Evolutionary conservation across 208 protist species (phyloP).

Genomic region (Crithidia mellificae): DNA sequence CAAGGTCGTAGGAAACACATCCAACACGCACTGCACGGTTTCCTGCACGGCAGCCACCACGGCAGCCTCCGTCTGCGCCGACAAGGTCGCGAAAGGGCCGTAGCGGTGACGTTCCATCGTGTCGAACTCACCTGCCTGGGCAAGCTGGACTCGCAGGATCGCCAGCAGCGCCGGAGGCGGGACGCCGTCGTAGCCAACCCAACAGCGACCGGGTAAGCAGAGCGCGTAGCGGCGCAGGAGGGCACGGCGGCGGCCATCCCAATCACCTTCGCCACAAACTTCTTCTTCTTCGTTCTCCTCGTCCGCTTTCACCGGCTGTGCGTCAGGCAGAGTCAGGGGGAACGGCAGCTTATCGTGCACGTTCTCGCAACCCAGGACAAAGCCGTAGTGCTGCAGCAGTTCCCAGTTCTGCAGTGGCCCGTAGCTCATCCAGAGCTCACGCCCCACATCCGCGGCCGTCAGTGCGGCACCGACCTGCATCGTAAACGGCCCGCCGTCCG

Average conservation of each 20-base stretch:
- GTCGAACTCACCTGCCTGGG: constrained; percentile 68
- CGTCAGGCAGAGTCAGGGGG: constrained; percentile 48
- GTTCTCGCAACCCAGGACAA: constrained; percentile 74
- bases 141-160: constrained; percentile 76
- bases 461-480: constrained; percentile 79
- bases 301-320: too few species aligned
- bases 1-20: constrained; percentile 62
- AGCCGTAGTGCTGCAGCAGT: constrained; percentile 91
- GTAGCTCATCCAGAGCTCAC: constrained; percentile 92
- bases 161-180: constrained; percentile 69
- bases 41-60: constrained; percentile 51
- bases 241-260: constrained; percentile 51
- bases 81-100: constrained; percentile 58
- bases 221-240: constrained; percentile 59
- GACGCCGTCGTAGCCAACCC: constrained; percentile 57
- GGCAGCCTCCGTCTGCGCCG: constrained; percentile 50
- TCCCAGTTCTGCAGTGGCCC: constrained; percentile 93
- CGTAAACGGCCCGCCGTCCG: constrained; percentile 71
- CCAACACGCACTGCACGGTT: constrained; percentile 58
- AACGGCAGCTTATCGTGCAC: constrained; percentile 85
- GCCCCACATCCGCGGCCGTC: constrained; percentile 50
- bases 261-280: constrained; percentile 16
- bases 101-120: constrained; percentile 48
- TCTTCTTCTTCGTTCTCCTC: constrained; percentile 1
- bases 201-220: constrained; percentile 54